Evolutionary conservation across 176 grass and related monocot species (phyloP).

Genomic region (Areca catechu): DNA sequence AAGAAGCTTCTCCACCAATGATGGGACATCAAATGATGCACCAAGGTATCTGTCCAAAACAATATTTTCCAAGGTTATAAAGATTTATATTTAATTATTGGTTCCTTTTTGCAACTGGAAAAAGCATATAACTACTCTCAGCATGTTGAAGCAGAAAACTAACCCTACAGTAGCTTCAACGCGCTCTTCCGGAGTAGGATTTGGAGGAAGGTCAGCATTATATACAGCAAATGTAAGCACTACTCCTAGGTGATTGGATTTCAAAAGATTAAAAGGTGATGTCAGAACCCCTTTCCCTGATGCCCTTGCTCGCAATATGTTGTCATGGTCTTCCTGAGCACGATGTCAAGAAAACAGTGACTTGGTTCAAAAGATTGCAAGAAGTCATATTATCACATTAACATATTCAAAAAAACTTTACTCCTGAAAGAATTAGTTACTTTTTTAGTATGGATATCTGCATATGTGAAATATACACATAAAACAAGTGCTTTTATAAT

Average conservation of each 20-base stretch:
- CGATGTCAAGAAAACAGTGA: background rate
- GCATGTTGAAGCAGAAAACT: background rate
- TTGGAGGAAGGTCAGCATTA: constrained; percentile 49
- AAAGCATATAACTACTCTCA: too few species aligned
- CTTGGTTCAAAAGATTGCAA: background rate
- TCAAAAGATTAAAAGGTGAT: constrained; percentile 64
- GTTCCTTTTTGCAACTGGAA: background rate
- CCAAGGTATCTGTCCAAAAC: constrained; percentile 53
- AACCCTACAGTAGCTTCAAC: constrained; percentile 69
- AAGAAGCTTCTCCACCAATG: constrained; percentile 72
- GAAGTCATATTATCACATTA: too few species aligned
- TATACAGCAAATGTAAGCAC: constrained; percentile 83
- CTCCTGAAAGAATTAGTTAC: too few species aligned
- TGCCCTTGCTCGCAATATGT: constrained; percentile 60
- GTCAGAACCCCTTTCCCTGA: constrained; percentile 74
- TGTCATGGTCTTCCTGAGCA: constrained; percentile 62
- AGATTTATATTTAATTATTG: background rate
- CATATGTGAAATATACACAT: too few species aligned
- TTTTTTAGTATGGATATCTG: too few species aligned
- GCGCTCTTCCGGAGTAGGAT: constrained; percentile 43
- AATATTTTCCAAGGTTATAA: constrained; percentile 12
- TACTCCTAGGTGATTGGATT: constrained; percentile 69
- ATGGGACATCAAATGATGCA: constrained; percentile 80
- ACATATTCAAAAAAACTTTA: too few species aligned
- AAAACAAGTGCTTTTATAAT: too few species aligned